Percentiles rank a stretch among this genome's conserved stretches.
Evolutionary conservation across 306 rosid species (phyloP).

Genomic region (Crataegus laevigata): DNA sequence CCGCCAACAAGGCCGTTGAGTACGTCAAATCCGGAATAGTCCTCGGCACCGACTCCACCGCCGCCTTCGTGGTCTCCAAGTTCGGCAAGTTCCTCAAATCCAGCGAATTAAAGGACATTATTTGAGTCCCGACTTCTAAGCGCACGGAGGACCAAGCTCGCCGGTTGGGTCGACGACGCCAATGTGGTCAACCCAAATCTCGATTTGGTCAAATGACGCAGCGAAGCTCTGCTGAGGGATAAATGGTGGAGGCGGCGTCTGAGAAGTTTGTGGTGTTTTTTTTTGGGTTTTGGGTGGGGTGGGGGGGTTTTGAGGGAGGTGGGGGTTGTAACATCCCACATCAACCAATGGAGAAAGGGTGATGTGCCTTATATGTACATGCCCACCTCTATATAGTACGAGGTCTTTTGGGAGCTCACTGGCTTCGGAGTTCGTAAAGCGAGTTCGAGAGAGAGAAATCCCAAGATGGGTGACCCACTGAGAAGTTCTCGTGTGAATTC

Average conservation of each 20-base stretch:
- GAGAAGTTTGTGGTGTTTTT: slow-evolving; percentile 63
- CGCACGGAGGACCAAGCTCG: slow-evolving; percentile 85
- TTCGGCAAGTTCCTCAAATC: slow-evolving; percentile 55
- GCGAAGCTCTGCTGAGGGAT: slow-evolving; percentile 68
- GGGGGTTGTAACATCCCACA: too few species aligned
- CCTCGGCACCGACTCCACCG: slow-evolving; percentile 88
- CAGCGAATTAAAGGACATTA: slow-evolving; percentile 49
- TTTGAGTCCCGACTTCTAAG: slow-evolving; percentile 74
- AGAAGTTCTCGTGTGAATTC: too few species aligned
- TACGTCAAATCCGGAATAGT: slow-evolving; percentile 74
- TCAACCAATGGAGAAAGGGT: too few species aligned
- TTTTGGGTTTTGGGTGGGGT: too few species aligned
- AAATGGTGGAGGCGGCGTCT: slow-evolving; percentile 93
- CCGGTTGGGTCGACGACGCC: slow-evolving; percentile 70
- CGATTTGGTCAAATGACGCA: slow-evolving; percentile 74
- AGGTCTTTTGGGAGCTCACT: too few species aligned
- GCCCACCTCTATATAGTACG: too few species aligned
- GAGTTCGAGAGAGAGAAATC: too few species aligned
- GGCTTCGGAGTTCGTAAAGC: too few species aligned
- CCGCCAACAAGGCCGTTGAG: slow-evolving; percentile 86
- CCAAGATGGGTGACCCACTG: too few species aligned
- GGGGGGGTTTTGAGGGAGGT: too few species aligned
- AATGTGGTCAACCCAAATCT: slow-evolving; percentile 75
- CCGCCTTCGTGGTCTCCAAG: slow-evolving; percentile 78
- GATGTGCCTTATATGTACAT: too few species aligned